Conservation (phyloP, 2,329 filamentous ascomycete genomes). For the Aspergillus uvarum region DNA sequence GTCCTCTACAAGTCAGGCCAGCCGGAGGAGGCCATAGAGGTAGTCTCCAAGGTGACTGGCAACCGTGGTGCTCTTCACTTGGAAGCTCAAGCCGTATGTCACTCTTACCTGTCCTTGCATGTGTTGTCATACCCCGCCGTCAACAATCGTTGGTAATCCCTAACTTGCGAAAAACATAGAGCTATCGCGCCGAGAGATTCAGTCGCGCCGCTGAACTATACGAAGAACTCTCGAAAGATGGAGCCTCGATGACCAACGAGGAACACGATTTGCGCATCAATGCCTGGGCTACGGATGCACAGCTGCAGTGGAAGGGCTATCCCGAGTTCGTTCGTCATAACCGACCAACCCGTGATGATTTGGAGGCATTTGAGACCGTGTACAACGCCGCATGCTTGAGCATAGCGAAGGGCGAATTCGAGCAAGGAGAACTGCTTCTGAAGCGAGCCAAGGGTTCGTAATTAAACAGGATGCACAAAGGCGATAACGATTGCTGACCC, state of each 20-base stretch:
- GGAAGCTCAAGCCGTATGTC: slow-evolving; percentile 59
- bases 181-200: slow-evolving; percentile 62
- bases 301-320: slow-evolving; percentile 60
- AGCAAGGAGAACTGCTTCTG: slow-evolving; percentile 58
- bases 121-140: background rate
- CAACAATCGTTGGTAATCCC: background rate
- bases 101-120: background rate
- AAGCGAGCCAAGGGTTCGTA: slow-evolving; percentile 56
- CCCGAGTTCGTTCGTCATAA: slow-evolving; percentile 53
- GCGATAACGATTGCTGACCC: background rate
- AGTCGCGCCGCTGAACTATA: slow-evolving; percentile 56
- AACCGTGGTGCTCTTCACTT: slow-evolving; percentile 58
- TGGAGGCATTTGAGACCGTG: slow-evolving; percentile 64
- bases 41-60: slow-evolving; percentile 45
- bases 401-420: slow-evolving; percentile 60
- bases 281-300: slow-evolving; percentile 59
- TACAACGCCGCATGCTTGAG: slow-evolving; percentile 65
- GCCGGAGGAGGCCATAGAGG: slow-evolving; percentile 54
- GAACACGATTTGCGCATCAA: slow-evolving; percentile 64
- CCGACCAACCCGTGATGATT: slow-evolving; percentile 57
- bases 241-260: slow-evolving; percentile 47
- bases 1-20: slow-evolving; percentile 62
- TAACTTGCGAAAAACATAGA: slow-evolving; percentile 20
- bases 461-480: background rate
- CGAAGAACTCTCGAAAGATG: slow-evolving; percentile 47